Base-by-base conservation (phyloP, 345 rosid genomes). In the Citrus medica region DNA sequence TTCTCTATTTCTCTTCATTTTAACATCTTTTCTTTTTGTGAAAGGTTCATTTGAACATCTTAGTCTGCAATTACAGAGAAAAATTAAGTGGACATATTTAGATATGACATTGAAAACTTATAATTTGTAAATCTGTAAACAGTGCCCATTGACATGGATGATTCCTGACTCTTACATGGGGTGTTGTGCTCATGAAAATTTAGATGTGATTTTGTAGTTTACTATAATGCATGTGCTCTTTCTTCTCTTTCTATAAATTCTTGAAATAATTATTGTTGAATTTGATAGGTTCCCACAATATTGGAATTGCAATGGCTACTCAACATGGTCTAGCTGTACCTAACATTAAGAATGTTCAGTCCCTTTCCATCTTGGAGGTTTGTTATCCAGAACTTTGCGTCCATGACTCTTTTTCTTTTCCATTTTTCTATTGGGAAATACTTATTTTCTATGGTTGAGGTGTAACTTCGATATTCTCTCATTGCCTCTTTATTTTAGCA, bases 231-330 rank as follows among this genome's bases (percentile, higher is more conserved):
- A 42, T 8, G 42, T 65, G 21, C 69, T 33, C 69, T 33, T 65
- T 65, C 73, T 72, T 51, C 69, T 64, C 24, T 25, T 35, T 27
- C n/a, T 67, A 46, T 5, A 13, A 37, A n/a, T 73, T 48, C 4
- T 79, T 55, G 40, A 0, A 22, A 69, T 63, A 37, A 74, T 63
- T 67, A 2, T 76, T 62, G 32, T 58, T 79, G 73, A 60, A 71
- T 78, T 5, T 73, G 67, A 19, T 78, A 95, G 98, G 97, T 65
- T 92, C 96, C 38, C 99, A 93, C 82, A 92, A 95, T 73, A 90
- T 95, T 75, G 99, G 99, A 79, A 87, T 95, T 79, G 99, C 99
- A 55, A 95, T 95, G 96, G 97, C 96, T 84, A 93, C 97, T 75
- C 92, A 94, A 40, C 74, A 80, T 60, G 99, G 99, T 13, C 90